Evolutionary conservation across 2,329 filamentous ascomycete genomes (phyloP).

Genomic region (Alternaria longipes): DNA sequence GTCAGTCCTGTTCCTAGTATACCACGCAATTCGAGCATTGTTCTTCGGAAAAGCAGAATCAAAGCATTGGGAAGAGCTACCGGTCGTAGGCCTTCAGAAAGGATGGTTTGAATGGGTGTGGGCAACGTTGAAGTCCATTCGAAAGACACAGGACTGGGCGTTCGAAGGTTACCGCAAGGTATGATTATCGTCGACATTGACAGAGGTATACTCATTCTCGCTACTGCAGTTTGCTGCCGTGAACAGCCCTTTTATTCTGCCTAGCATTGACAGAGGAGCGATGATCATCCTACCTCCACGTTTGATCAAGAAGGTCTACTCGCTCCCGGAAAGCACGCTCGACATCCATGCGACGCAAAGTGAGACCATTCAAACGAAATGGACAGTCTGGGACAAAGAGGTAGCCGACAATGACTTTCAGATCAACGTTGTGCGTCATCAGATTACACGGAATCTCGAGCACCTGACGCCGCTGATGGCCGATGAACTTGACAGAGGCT

Average conservation of each 20-base stretch:
- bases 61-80: slow-evolving; percentile 22
- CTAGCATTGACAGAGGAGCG: slow-evolving; percentile 27
- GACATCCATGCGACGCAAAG: slow-evolving; percentile 25
- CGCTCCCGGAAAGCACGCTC: slow-evolving; percentile 20
- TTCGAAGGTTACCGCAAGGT: slow-evolving; percentile 28
- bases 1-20: slow-evolving; percentile 20
- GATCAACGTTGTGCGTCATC: slow-evolving; percentile 28
- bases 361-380: slow-evolving; percentile 28
- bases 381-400: slow-evolving; percentile 25
- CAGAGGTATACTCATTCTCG: background rate
- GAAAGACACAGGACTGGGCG: slow-evolving; percentile 24
- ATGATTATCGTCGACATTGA: background rate
- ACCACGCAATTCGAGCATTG: slow-evolving; percentile 19
- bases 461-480: slow-evolving; percentile 26
- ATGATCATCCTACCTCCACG: slow-evolving; percentile 25
- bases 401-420: slow-evolving; percentile 25
- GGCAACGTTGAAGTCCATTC: slow-evolving; percentile 21
- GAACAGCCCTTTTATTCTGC: slow-evolving; percentile 23
- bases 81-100: slow-evolving; percentile 18
- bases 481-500: slow-evolving; percentile 22
- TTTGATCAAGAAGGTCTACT: slow-evolving; percentile 25
- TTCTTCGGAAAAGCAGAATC: slow-evolving; percentile 18
- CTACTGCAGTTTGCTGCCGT: slow-evolving; percentile 12
- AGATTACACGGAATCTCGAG: slow-evolving; percentile 25
- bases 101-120: slow-evolving; percentile 24